Conservation (phyloP, 179 eudicot genomes). For the Gypsophila paniculata region DNA sequence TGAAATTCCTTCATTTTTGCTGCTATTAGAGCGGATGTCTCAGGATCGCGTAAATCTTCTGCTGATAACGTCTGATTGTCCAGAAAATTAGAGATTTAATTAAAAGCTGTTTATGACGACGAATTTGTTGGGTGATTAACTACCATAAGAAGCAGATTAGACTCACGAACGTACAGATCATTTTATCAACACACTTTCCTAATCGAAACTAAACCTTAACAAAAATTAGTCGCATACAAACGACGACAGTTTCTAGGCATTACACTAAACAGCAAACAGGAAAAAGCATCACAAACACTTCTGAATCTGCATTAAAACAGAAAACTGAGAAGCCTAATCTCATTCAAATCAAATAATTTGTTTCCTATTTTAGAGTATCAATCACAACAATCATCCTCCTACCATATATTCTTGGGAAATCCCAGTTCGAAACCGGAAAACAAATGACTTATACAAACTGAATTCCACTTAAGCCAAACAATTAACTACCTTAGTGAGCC, state of each 20-base stretch:
- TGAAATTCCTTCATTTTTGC: constrained; percentile 85
- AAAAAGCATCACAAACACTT: background rate
- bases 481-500: no score
- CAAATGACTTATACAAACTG: background rate
- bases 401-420: background rate
- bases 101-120: no score
- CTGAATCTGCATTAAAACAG: background rate
- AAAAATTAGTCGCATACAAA: background rate
- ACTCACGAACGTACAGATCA: background rate
- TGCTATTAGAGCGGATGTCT: constrained; percentile 74
- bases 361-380: background rate
- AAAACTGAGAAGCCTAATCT: background rate
- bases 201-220: background rate
- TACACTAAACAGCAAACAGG: background rate
- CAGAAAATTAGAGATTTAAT: background rate
- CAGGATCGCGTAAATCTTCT: constrained; percentile 68
- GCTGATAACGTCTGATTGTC: constrained; percentile 76
- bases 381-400: background rate
- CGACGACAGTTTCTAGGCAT: background rate
- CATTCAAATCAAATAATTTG: background rate
- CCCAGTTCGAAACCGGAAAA: background rate
- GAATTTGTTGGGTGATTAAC: background rate
- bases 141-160: background rate
- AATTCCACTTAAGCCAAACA: background rate
- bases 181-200: background rate